Base-by-base conservation (phyloP, 2,329 filamentous ascomycete genomes). In the Aspergillus tubingensis region DNA sequence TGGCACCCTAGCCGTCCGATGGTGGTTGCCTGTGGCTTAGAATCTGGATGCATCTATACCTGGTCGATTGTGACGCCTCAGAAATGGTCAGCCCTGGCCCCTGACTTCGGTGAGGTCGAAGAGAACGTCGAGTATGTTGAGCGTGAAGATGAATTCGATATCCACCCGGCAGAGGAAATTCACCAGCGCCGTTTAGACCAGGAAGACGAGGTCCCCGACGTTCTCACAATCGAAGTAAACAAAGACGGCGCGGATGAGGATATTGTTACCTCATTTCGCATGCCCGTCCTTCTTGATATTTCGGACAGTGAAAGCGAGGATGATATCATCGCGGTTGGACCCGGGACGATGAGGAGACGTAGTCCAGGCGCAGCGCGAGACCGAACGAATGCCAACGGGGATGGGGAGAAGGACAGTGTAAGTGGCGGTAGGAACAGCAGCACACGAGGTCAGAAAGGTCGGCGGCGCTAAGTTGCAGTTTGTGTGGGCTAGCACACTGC, bases 111-210 rank as follows among this genome's bases (percentile, higher is more conserved):
- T 43, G 95, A 99, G 76, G 92, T 99, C 13, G 95, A 99, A 77
- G 95, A 99, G 77, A 99, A 99, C 68, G 92, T 96, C 21, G 92
- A 98, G 74, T 99, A 99, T 73, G 86, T 96, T 44, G 95, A 99
- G 76, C 86, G 87, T 58, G 95, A 99, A 77, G 95, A 99, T 74
- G 95, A 99, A 73, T 99, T 99, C 69, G 96, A 99, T 75, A 96
- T 98, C 59, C 95, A 98, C 73, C 92, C 92, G 0, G 89, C 94
- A 60, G 94, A 97, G 73, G 94, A 98, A 75, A 88, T 98, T 58
- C 92, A 96, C 73, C 94, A 96, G 75, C 87, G 94, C 30, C 86
- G 93, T 47, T 83, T 98, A 2, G 93, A 98, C 73, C 85, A 90
- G 11, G 95, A 99, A 77, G 95, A 98, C 69, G 95, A 98, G 74